Evolutionary conservation across 1,284 basidiomycete species (phyloP), one percentile per base, ranked within the genome.

Genomic region (Apiotrichum mycotoxinovorans): DNA sequence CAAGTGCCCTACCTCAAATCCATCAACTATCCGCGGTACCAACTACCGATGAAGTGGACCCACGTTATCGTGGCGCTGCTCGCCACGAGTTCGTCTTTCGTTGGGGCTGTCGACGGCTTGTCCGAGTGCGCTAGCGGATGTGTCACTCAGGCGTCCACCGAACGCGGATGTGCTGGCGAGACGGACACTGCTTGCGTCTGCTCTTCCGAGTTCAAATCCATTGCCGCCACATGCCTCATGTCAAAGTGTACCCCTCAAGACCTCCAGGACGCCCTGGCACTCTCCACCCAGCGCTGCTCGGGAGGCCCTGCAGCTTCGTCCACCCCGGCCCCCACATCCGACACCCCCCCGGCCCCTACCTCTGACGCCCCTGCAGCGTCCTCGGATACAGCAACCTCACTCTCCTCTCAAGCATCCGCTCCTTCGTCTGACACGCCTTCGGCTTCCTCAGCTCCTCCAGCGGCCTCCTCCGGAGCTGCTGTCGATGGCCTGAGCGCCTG

Each of bases 121-220:
- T 46, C 52, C n/a, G 27, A 46, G 27, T 54, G 52, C 22, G 52
- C 52, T 15, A 20, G 22, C 17, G 34, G 18, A n/a, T 54, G 53
- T 30, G 20, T 54, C 23, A 8, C 22, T 18, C 40, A 54, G 15
- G 47, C 46, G 10, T 30, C 33, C 2, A 30, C 22, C 5, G n/a
- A 25, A 17, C 46, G 41, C 27, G 41, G 41, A 2, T 56, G 54
- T 42, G 35, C 37, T 34, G 54, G 37, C 11, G 42, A 46, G 20
- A 26, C 37, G 37, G 54, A 56, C 48, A 33, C 17, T 10, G 26
- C 35, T 5, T 56, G 54, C 43, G n/a, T 56, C 20, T 56, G 54
- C 35, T 33, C 42, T 15, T 26, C 27, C 27, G 48, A 42, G 4
- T 56, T 49, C 47, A 22, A n/a, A 8, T 3, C 15, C 18, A 46